Conservation (phyloP, 257 asterid species). For the Ehretia macrophylla region DNA sequence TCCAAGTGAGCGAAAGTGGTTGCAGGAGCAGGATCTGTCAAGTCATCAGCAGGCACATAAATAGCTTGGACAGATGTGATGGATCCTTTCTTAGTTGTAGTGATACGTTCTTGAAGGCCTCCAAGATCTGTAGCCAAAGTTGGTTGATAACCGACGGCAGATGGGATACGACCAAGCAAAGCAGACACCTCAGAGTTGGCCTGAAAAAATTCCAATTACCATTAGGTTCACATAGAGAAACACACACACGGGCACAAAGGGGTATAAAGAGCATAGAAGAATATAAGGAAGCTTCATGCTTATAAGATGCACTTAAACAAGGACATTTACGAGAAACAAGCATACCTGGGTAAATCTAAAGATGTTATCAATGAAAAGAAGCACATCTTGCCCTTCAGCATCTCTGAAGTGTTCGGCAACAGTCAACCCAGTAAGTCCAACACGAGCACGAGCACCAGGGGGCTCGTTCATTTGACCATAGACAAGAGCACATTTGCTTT, state of each 20-base stretch:
- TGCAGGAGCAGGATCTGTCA: slow-evolving; percentile 99
- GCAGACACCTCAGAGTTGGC: slow-evolving; percentile 99
- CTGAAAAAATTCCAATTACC: slow-evolving; percentile 8
- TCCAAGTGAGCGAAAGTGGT: slow-evolving; percentile 99
- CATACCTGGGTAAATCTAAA: slow-evolving; percentile 77
- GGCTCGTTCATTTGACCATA: slow-evolving; percentile 99
- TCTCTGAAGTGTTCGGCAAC: slow-evolving; percentile 99
- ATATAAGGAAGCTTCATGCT: no score
- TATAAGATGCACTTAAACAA: no score
- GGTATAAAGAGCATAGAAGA: no score
- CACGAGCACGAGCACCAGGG: slow-evolving; percentile 99
- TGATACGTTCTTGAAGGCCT: slow-evolving; percentile 96
- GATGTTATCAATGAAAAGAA: slow-evolving; percentile 94
- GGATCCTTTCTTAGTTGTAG: slow-evolving; percentile 94
- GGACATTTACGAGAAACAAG: no score
- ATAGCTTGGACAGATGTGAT: slow-evolving; percentile 98
- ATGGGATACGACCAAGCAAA: slow-evolving; percentile 98
- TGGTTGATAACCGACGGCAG: slow-evolving; percentile 99
- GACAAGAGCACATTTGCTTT: slow-evolving; percentile 95
- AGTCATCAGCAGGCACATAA: slow-evolving; percentile 99
- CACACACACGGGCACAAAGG: no score
- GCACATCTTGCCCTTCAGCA: slow-evolving; percentile 99
- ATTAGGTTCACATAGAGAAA: no score
- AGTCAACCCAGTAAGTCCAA: slow-evolving; percentile 95
- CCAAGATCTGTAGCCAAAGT: slow-evolving; percentile 99